Evolutionary conservation across 306 rosid species (phyloP).

Genomic region (Benincasa hispida): DNA sequence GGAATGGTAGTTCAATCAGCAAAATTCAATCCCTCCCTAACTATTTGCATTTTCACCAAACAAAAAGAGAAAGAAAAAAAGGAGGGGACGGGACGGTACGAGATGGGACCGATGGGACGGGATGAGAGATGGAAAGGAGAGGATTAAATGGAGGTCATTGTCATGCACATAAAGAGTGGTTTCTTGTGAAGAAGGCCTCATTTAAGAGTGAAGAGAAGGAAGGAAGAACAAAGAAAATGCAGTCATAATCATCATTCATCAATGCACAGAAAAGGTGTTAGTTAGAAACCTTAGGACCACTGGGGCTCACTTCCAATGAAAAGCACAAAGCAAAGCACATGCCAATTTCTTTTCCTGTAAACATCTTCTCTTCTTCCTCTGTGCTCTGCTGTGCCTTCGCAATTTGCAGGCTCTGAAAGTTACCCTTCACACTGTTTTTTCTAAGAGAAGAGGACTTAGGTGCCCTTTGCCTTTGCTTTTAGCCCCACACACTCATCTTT

Average conservation of each 20-base stretch:
- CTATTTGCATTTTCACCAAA: neutral
- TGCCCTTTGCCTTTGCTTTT: neutral
- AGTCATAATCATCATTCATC: neutral
- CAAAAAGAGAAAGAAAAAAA: neutral
- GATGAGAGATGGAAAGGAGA: neutral
- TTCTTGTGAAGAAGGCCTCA: neutral
- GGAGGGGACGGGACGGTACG: neutral
- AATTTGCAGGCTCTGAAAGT: constrained; percentile 3
- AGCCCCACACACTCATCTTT: neutral
- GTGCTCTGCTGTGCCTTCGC: neutral
- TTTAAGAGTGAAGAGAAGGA: neutral
- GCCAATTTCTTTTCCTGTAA: neutral
- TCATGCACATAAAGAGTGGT: neutral
- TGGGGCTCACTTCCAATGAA: neutral
- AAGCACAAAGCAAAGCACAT: constrained; percentile 7
- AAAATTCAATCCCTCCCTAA: neutral
- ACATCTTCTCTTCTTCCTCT: neutral
- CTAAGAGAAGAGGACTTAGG: neutral
- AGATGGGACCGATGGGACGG: neutral
- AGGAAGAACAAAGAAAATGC: neutral
- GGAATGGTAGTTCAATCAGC: neutral
- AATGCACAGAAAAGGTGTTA: neutral
- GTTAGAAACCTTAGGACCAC: constrained; percentile 10
- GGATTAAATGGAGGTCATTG: constrained; percentile 3
- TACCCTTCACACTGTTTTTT: neutral